Conservation (phyloP, 345 rosid genomes). For the Stellera chamaejasme region DNA sequence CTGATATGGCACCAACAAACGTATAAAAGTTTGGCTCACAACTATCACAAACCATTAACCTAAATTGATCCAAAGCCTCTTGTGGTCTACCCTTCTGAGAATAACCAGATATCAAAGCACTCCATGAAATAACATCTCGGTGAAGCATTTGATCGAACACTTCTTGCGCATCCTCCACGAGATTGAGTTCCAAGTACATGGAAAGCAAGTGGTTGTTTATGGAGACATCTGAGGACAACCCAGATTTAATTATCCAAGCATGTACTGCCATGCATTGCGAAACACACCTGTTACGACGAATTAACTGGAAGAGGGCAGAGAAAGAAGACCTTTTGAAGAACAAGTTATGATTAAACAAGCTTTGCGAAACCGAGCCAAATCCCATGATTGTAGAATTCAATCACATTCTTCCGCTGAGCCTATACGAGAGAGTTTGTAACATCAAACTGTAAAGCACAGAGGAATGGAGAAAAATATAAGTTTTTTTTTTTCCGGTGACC, state of each 20-base stretch:
- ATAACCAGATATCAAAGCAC: constrained; percentile 22
- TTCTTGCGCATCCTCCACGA: constrained; percentile 14
- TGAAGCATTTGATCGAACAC: constrained; percentile 20
- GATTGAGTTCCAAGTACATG: constrained; percentile 18
- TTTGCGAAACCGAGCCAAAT: too few species aligned
- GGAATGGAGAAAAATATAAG: too few species aligned
- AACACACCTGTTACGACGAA: constrained; percentile 15
- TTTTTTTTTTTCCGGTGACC: too few species aligned
- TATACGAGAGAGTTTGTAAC: too few species aligned
- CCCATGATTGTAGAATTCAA: too few species aligned
- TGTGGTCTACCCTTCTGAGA: constrained; percentile 15
- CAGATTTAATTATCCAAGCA: constrained; percentile 21
- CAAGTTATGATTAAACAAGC: too few species aligned
- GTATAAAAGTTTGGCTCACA: constrained; percentile 19
- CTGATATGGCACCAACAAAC: constrained; percentile 18
- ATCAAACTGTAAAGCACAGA: too few species aligned
- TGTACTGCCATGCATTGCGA: constrained; percentile 22
- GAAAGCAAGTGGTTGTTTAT: constrained; percentile 18
- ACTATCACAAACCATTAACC: constrained; percentile 15
- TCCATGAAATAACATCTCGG: constrained; percentile 23
- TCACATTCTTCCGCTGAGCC: too few species aligned
- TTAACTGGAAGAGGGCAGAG: constrained; percentile 16
- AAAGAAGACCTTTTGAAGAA: constrained; percentile 13
- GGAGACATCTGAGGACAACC: constrained; percentile 13
- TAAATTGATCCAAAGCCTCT: constrained; percentile 10